Base-by-base conservation (phyloP, 257 asterid species). In the Nicotiana otophora region DNA sequence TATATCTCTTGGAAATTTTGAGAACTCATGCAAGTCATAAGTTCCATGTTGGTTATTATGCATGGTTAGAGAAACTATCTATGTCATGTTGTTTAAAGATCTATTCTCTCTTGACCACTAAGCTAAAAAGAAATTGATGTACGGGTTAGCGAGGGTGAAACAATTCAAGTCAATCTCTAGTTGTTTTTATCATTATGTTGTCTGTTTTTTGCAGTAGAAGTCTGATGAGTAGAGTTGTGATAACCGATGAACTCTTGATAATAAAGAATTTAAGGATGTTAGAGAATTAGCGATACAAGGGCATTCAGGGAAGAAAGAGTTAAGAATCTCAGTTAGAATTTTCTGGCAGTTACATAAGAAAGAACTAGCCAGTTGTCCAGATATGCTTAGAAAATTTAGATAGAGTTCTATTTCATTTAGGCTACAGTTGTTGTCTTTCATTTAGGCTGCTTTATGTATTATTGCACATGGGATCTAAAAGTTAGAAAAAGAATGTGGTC, bases 21-120 rank as follows among this genome's bases (percentile, higher is more conserved):
- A 75, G 46, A 75, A 23, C 48, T 75, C 80, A 28, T 51, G 63
- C 80, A 51, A 75, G 16, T 75, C 46, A 28, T 75, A 75, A 51
- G 64, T 75, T 75, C 64, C 64, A 14, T 28, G 17, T 75, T 51
- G 63, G 63, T 75, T 75, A 75, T 15, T 75, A 26, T 51, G 20
- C 80, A 51, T 74, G 80, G 80, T 74, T 72, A 58, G 26, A 51
- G 28, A 15, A 55, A 51, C 23, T 51, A 7, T 51, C 80, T 26
- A 7, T 28, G 64, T 16, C 28, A 16, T 2, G 80, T 51, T 75
- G 63, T 28, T 75, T 23, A 48, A 26, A 51, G 46, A 51, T 75
- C 64, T 51, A 33, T 39, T 51, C 63, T 72, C 57, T 23, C 80
- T 75, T 7, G 30, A 75, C 26, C 4, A 51, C 80, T 51, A 15